Evolutionary conservation across 2,329 filamentous ascomycete species (phyloP).

Genomic region (Colletotrichum cuscutae): DNA sequence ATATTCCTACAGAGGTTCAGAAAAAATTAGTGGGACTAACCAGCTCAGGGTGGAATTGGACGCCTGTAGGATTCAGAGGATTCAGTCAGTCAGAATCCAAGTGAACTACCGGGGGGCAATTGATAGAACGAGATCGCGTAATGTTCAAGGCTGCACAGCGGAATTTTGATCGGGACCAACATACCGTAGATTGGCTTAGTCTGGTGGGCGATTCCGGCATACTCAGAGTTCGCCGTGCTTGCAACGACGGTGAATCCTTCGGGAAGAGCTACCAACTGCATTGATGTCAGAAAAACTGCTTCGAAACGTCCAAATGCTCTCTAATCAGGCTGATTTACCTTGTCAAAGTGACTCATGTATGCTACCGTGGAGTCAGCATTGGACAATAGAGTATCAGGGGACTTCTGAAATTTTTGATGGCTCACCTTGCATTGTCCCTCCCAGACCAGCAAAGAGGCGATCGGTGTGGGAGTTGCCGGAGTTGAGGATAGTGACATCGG

Average conservation of each 20-base stretch:
- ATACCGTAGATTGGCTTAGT: conserved; percentile 75
- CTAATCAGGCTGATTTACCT: too few species aligned
- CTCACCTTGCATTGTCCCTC: conserved; percentile 66
- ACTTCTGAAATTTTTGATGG: neutral
- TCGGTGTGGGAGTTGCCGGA: conserved; percentile 67
- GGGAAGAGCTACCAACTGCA: conserved; percentile 76
- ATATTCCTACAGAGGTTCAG: too few species aligned
- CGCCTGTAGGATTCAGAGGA: conserved; percentile 49
- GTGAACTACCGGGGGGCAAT: too few species aligned
- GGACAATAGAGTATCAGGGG: neutral
- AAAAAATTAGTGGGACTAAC: too few species aligned
- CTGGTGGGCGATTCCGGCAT: conserved; percentile 81
- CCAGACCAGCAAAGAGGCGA: conserved; percentile 80
- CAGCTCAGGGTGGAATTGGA: conserved; percentile 93
- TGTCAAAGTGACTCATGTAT: conserved; percentile 93
- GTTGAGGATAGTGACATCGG: conserved; percentile 68
- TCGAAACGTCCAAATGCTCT: too few species aligned
- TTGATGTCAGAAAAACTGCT: too few species aligned
- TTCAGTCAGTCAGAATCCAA: too few species aligned
- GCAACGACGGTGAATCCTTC: conserved; percentile 79
- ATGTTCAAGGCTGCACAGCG: too few species aligned
- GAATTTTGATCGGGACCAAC: conserved; percentile 5
- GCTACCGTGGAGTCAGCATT: conserved; percentile 46
- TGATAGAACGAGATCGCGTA: too few species aligned
- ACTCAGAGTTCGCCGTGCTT: conserved; percentile 79